These are phyloP conservation scores for Globisporangium viniferum DNA, from an alignment of 352 stramenopile genomes.

Conservation along the genomic window DNA sequence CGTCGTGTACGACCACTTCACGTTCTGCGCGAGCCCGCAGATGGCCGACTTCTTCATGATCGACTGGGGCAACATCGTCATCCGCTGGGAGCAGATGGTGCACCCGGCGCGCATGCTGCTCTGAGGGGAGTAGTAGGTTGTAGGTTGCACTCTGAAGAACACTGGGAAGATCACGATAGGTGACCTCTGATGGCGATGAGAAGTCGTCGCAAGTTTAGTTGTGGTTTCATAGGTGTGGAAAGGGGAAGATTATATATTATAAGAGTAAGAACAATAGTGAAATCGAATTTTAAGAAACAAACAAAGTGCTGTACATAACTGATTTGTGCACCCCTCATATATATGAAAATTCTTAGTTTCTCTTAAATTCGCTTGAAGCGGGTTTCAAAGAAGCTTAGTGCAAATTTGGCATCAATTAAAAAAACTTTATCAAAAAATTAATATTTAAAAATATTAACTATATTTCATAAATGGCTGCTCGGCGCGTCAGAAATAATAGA, in stretches of 20 bases:
- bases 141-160: no score
- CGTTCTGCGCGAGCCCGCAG: conserved; percentile 37
- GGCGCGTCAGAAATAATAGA: no score
- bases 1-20: conserved; percentile 39
- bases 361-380: no score
- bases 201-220: not conserved
- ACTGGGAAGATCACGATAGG: not conserved
- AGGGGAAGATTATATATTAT: not conserved
- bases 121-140: not conserved
- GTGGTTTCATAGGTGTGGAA: not conserved
- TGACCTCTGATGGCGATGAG: not conserved
- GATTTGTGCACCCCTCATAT: no score
- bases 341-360: no score
- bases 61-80: conserved; percentile 48
- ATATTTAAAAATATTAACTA: no score
- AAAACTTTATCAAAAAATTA: no score
- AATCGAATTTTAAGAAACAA: not conserved
- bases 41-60: conserved; percentile 51
- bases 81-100: conserved; percentile 59
- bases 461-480: no score
- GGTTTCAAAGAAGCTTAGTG: no score
- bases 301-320: no score
- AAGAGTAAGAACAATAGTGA: not conserved
- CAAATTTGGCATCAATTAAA: no score
- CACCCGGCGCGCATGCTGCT: conserved; percentile 40